Evolutionary conservation across 768 basidiomycete species (phyloP), one percentile per base, ranked within the genome.

Genomic region (Boletellus ananas): DNA sequence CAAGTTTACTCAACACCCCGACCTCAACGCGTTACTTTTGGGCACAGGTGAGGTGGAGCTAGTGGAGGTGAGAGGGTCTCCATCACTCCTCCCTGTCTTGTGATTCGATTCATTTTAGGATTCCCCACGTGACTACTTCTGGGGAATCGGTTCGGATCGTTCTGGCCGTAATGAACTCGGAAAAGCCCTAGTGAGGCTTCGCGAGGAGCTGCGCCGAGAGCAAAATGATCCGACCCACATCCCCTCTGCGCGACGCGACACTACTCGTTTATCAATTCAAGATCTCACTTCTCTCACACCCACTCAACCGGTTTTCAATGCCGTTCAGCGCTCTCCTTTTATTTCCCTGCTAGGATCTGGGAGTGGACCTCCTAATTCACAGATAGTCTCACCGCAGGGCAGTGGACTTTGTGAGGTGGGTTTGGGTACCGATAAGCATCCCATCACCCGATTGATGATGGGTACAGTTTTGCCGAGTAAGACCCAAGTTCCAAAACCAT

Each of bases 71-170:
- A 59, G 59, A 45, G 1, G 27, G n/a, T 6, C 34, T 12, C 7
- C 17, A 10, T 45, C n/a, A 3, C 37, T 45, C 20, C 37, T 45
- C 20, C 33, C 31, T 39, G 45, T 20, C 37, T 14, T 42, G 47
- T 31, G 13, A 44, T 29, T 49, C 27, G 45, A 17, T 46, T 6
- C 16, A 4, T 20, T 10, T 27, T 54, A 86, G 84, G 78, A 85
- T 59, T 87, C 84, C n/a, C 81, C 83, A 51, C 83, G 80, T 55
- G 87, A 89, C 64, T 73, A 84, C 35, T 87, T 87, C 66, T 89
- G 87, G 85, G 87, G 87, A n/a, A 66, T 81, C 52, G 87, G 87
- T 6, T 72, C 77, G 34, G 83, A 89, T 63, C 70, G 76, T 23
- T 69, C 74, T 58, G 87, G 87, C 18, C 78, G 80, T 35, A 89